phyloP scores from a whole-genome alignment of 1,139 yeast species.

The Saccharomycopsis crataegensis region DNA sequence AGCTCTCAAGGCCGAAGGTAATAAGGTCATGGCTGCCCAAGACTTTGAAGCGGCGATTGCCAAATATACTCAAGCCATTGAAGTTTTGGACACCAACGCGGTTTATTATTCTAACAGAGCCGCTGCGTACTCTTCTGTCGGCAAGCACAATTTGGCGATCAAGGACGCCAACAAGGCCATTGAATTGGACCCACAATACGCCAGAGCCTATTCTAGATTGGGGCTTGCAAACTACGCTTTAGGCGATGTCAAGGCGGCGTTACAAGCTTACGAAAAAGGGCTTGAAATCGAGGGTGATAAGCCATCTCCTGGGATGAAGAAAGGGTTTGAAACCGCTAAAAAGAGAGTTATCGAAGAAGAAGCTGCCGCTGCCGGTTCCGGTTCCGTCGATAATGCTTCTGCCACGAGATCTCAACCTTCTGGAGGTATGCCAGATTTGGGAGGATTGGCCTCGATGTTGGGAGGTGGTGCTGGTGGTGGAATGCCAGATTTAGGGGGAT shows the following conservation, averaged over 20 bases:
- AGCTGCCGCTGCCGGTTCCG: conserved; percentile 28
- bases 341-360: conserved; percentile 72
- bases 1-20: conserved; percentile 79
- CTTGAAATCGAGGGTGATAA: conserved; percentile 78
- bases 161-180: conserved; percentile 80
- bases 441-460: conserved; percentile 42
- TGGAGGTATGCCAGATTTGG: conserved; percentile 69
- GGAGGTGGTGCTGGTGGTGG: conserved; percentile 49
- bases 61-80: conserved; percentile 79
- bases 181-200: conserved; percentile 65
- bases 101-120: conserved; percentile 92
- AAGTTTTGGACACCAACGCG: conserved; percentile 61
- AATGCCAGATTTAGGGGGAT: conserved; percentile 44
- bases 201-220: conserved; percentile 91
- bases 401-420: conserved; percentile 29
- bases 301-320: conserved; percentile 85
- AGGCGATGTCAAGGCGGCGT: conserved; percentile 81
- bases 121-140: conserved; percentile 83
- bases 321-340: conserved; percentile 91
- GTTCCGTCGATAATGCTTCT: conserved; percentile 26
- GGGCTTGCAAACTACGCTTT: conserved; percentile 90
- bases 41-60: conserved; percentile 64
- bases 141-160: conserved; percentile 71
- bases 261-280: conserved; percentile 87
- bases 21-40: conserved; percentile 79